Percentiles rank a stretch among this genome's conserved stretches.
Conservation (phyloP, 306 rosid genomes). For the Leucaena leucocephala region DNA sequence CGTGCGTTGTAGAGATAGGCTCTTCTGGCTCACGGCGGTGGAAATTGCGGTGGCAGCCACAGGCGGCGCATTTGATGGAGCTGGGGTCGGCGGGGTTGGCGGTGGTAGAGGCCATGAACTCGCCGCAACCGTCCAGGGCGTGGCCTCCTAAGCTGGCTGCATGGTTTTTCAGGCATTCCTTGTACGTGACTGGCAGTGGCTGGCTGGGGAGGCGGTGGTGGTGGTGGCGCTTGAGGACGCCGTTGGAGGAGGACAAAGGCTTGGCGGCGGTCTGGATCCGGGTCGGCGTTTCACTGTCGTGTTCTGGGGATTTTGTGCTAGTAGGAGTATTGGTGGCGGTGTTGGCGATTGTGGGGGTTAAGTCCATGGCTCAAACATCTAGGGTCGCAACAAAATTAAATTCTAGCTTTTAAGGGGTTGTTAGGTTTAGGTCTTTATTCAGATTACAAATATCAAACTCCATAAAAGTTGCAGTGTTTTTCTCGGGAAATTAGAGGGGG, state of each 20-base stretch:
- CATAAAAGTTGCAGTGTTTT: slow-evolving; percentile 31
- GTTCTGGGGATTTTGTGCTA: slow-evolving; percentile 65
- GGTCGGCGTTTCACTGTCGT: slow-evolving; percentile 67
- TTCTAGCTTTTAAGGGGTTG: slow-evolving; percentile 40
- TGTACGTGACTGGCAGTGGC: slow-evolving; percentile 51
- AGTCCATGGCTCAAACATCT: slow-evolving; percentile 68
- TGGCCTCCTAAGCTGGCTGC: slow-evolving; percentile 87
- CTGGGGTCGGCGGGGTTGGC: slow-evolving; percentile 69
- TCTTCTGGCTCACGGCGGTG: slow-evolving; percentile 98
- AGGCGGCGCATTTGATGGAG: slow-evolving; percentile 90
- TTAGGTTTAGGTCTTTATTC: slow-evolving; percentile 44
- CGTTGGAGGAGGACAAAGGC: slow-evolving; percentile 70
- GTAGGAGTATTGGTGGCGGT: slow-evolving; percentile 29
- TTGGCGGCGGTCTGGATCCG: slow-evolving; percentile 55
- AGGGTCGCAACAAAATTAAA: slow-evolving; percentile 35
- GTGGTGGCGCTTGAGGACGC: slow-evolving; percentile 79
- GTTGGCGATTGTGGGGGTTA: slow-evolving; percentile 38
- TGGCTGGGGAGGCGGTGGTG: slow-evolving; percentile 15
- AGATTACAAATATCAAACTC: slow-evolving; percentile 42
- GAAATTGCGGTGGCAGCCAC: slow-evolving; percentile 96
- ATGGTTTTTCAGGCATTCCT: slow-evolving; percentile 88
- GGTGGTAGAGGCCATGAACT: slow-evolving; percentile 83
- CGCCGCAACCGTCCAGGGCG: slow-evolving; percentile 93
- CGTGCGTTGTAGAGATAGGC: slow-evolving; percentile 56
- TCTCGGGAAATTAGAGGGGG: not conserved